Base-by-base conservation (phyloP, 2,329 filamentous ascomycete genomes). In the Pseudogymnoascus sp. region DNA sequence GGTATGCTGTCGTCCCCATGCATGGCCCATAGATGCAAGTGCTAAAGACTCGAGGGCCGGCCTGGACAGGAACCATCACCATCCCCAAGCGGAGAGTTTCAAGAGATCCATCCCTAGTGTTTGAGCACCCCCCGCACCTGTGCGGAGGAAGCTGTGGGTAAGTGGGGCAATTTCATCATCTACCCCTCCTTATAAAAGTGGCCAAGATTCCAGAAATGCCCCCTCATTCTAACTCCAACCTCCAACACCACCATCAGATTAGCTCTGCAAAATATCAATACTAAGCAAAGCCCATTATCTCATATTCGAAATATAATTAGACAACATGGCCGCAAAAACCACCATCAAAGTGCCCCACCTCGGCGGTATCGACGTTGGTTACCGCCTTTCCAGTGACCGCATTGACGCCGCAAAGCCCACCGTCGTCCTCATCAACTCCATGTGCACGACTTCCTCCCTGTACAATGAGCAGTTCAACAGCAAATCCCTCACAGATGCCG, bases 351-450 rank as follows among this genome's bases (percentile, higher is more conserved):
- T 81, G 61, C 77, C 78, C 62, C 79, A 81, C 70, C 72, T 81
- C 5, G 78, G 78, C 41, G 78, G 77, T 65, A 80, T 79, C 70
- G 70, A 70, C 60, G 78, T 74, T 42, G 80, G 78, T 49, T 81
- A 79, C 68, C 72, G n/a, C 35, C 39, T 62, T 5, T 74, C 75
- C 25, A 19, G 12, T 14, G 71, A 75, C 62, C 42, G 66, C 11
- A 74, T 79, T 62, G 81, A 86, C 72, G 69, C 77, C 4, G 69
- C 73, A 61, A 83, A 82, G 71, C 79, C 80, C 16, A 83, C 80
- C 2, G 68, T 77, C 39, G 76, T 82, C 25, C 76, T 83, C 65
- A 74, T 82, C 68, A 82, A 82, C 72, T 78, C 79, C 28, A 78
- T 83, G 73, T 79, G 77, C 70, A 80, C 79, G 30, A 80, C 78